These are phyloP conservation scores for Metschnikowia amazonensis DNA, from an alignment of 805 yeast genomes.

Conservation along the genomic window DNA sequence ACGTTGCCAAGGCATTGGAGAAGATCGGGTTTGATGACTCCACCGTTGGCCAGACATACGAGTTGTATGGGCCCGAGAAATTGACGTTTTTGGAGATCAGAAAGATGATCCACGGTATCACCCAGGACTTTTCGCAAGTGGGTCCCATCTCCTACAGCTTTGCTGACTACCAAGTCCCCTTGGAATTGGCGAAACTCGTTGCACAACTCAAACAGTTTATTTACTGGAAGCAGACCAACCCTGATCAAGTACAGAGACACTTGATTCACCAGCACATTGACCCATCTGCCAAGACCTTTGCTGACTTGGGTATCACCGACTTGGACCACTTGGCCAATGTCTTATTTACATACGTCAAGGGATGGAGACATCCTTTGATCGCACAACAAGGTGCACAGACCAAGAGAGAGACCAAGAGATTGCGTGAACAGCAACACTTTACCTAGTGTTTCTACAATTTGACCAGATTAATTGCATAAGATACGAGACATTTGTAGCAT, in stretches of 20 bases:
- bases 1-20: constrained; percentile 77
- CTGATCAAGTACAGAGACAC: constrained; percentile 74
- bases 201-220: constrained; percentile 42
- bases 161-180: constrained; percentile 43
- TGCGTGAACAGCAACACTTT: constrained; percentile 44
- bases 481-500: neutral
- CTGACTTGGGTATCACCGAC: constrained; percentile 62
- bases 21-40: constrained; percentile 77
- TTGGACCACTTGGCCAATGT: constrained; percentile 43
- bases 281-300: constrained; percentile 57
- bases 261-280: constrained; percentile 63
- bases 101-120: constrained; percentile 64
- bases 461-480: constrained; percentile 4
- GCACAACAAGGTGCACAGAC: constrained; percentile 43
- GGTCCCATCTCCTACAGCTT: constrained; percentile 43
- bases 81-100: constrained; percentile 60
- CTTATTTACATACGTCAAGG: constrained; percentile 43
- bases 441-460: constrained; percentile 21
- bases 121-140: constrained; percentile 44
- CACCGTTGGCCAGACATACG: constrained; percentile 72
- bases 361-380: constrained; percentile 48
- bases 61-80: constrained; percentile 69
- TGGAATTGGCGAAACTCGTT: constrained; percentile 41
- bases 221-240: constrained; percentile 51
- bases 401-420: constrained; percentile 38